Conservation (phyloP, 176 grass and related monocot species). For the Cenchrus fungigraminus region DNA sequence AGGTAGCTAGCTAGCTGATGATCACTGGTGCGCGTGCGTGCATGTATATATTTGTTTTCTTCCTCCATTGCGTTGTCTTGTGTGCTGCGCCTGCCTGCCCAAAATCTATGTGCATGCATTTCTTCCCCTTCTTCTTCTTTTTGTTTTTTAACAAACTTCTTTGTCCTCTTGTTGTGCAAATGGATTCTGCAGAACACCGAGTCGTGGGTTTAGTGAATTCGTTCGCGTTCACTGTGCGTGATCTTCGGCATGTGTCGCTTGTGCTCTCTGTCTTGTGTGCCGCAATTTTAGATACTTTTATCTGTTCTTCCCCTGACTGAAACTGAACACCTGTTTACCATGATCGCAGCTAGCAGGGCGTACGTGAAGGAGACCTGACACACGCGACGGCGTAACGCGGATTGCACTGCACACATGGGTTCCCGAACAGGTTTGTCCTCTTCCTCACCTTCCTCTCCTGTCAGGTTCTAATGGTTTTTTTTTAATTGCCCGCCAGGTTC, state of each 20-base stretch:
- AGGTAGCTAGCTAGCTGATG: too few species aligned
- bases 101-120: too few species aligned
- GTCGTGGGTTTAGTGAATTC: neutral
- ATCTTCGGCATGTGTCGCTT: neutral
- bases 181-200: neutral
- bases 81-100: too few species aligned
- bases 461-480: neutral
- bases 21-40: too few species aligned
- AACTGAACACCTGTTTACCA: neutral
- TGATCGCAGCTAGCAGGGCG: conserved; percentile 1
- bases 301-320: neutral
- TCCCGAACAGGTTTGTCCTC: conserved; percentile 44
- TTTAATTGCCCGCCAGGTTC: conserved; percentile 41
- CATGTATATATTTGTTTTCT: too few species aligned
- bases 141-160: too few species aligned
- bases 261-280: neutral
- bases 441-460: neutral
- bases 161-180: neutral
- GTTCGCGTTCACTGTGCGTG: neutral
- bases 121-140: too few species aligned
- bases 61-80: too few species aligned
- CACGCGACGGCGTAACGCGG: neutral
- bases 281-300: neutral
- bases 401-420: conserved; percentile 37
- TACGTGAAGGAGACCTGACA: neutral